Evolutionary conservation across 2,329 filamentous ascomycete species (phyloP).

Genomic region (Alternaria hordeiaustralica): DNA sequence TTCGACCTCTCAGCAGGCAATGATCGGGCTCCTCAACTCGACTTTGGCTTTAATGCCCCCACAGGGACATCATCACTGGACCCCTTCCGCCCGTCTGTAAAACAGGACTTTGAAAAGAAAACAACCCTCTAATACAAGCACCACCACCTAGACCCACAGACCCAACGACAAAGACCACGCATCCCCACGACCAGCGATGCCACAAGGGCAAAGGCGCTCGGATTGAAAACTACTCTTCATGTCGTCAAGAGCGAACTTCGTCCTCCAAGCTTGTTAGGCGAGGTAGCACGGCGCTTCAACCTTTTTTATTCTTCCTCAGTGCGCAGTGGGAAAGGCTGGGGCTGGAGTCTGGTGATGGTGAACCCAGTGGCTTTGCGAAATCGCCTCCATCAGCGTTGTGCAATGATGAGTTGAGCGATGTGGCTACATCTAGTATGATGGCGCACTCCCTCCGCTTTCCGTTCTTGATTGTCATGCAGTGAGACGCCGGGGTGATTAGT

Average conservation of each 20-base stretch:
- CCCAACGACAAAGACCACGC: constrained; percentile 37
- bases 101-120: constrained; percentile 13
- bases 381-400: constrained; percentile 17
- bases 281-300: constrained; percentile 37
- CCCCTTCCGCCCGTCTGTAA: constrained; percentile 25
- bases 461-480: constrained; percentile 42
- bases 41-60: constrained; percentile 46
- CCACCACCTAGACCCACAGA: constrained; percentile 13
- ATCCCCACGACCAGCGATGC: constrained; percentile 27
- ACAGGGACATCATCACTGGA: constrained; percentile 44
- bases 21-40: constrained; percentile 36
- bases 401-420: constrained; percentile 21
- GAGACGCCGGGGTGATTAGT: constrained; percentile 31
- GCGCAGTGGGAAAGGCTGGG: constrained; percentile 37
- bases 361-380: constrained; percentile 27
- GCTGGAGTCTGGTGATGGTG: constrained; percentile 8
- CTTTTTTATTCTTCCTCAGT: constrained; percentile 43
- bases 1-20: constrained; percentile 17
- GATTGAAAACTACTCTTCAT: constrained; percentile 46
- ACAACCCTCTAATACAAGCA: constrained; percentile 14
- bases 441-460: constrained; percentile 45
- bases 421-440: constrained; percentile 33
- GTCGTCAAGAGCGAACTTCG: constrained; percentile 36
- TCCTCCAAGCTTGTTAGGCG: constrained; percentile 19
- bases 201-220: constrained; percentile 34